A percentile compares a stretch with the other conserved stretches of the same genome.
Evolutionary conservation across 805 yeast species (phyloP).

Genomic region (Lipomyces starkeyi): DNA sequence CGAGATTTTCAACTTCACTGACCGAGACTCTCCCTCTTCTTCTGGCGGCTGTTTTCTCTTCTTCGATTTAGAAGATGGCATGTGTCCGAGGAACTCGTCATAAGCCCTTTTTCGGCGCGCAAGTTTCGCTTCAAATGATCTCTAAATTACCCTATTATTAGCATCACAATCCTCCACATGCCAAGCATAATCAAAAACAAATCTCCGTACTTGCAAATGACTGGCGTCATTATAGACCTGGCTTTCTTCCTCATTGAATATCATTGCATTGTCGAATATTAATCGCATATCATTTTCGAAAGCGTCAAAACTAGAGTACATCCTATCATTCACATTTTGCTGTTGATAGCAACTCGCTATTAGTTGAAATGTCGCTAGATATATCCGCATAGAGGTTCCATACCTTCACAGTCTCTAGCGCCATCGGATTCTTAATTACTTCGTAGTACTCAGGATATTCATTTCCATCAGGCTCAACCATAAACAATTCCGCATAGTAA

Average conservation of each 20-base stretch:
- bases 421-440: slow-evolving; percentile 73
- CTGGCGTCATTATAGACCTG: slow-evolving; percentile 74
- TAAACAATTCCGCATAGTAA: slow-evolving; percentile 59
- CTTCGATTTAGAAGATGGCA: slow-evolving; percentile 20
- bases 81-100: slow-evolving; percentile 13
- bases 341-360: slow-evolving; percentile 36
- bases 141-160: slow-evolving; percentile 35
- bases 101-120: slow-evolving; percentile 17
- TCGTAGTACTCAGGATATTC: slow-evolving; percentile 82
- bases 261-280: slow-evolving; percentile 79
- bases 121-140: slow-evolving; percentile 16
- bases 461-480: slow-evolving; percentile 71
- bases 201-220: slow-evolving; percentile 57
- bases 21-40: slow-evolving; percentile 27
- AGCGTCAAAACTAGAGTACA: slow-evolving; percentile 60
- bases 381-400: not conserved
- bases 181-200: not conserved
- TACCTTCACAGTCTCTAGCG: slow-evolving; percentile 61
- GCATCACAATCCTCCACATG: slow-evolving; percentile 43
- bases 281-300: slow-evolving; percentile 64
- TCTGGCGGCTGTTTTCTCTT: slow-evolving; percentile 36
- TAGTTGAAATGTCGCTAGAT: not conserved
- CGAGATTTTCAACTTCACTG: slow-evolving; percentile 35
- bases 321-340: slow-evolving; percentile 57
- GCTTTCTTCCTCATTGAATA: slow-evolving; percentile 76